Conservation (phyloP, 2,329 filamentous ascomycete genomes). For the Metarhizium robertsii region DNA sequence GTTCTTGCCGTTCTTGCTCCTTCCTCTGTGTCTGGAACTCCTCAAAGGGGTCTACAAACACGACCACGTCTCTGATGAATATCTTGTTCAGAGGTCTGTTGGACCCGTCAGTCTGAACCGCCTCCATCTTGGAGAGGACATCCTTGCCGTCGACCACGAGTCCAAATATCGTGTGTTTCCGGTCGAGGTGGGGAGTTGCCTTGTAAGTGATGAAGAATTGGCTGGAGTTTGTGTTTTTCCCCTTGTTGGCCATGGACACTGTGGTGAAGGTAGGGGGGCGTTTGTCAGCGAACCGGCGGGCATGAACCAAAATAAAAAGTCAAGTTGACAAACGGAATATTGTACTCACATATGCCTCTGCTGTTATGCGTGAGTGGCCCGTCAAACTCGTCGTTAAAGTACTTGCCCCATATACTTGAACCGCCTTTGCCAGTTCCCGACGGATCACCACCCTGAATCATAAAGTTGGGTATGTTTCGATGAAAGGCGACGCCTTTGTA, state of each 20-base stretch:
- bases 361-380: conserved; percentile 76
- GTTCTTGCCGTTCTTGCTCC: conserved; percentile 49
- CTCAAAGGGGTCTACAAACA: conserved; percentile 91
- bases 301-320: neutral
- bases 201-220: conserved; percentile 95
- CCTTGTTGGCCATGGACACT: conserved; percentile 92
- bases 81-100: conserved; percentile 72
- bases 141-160: conserved; percentile 69
- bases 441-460: conserved; percentile 96
- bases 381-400: conserved; percentile 89
- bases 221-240: conserved; percentile 91
- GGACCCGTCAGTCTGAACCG: conserved; percentile 62
- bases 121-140: conserved; percentile 67
- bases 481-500: conserved; percentile 82
- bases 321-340: too few relatives aligned
- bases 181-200: conserved; percentile 73
- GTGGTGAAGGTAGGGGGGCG: neutral
- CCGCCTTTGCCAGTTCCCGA: conserved; percentile 90
- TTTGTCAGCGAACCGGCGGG: neutral
- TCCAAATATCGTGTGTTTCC: conserved; percentile 96
- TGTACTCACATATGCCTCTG: conserved; percentile 50
- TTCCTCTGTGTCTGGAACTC: conserved; percentile 75
- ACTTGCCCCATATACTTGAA: conserved; percentile 83
- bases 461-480: conserved; percentile 89
- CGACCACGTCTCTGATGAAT: conserved; percentile 68